Evolutionary conservation across 73 alveolate species (phyloP).

Genomic region (Tetrahymena thermophila): DNA sequence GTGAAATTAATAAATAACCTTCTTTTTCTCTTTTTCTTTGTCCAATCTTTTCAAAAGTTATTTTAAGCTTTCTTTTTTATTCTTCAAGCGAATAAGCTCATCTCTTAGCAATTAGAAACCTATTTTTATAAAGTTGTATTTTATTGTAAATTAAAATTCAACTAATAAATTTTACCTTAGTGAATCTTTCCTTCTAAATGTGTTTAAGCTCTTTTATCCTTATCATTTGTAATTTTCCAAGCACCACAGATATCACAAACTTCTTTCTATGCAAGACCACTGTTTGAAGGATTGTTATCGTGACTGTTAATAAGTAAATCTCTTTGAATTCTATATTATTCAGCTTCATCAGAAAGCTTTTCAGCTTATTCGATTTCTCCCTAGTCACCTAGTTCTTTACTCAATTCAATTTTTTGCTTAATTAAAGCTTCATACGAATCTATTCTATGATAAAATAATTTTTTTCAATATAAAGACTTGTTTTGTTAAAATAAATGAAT

Average conservation of each 20-base stretch:
- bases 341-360: background rate
- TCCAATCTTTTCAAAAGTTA: background rate
- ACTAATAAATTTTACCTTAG: background rate
- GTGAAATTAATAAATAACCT: background rate
- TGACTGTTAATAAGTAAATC: background rate
- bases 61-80: background rate
- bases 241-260: constrained; percentile 1
- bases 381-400: background rate
- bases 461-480: background rate
- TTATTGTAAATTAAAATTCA: no score
- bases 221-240: background rate
- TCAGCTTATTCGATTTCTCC: background rate
- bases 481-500: no score
- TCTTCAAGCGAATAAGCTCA: background rate
- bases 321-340: background rate
- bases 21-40: background rate
- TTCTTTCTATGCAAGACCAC: background rate
- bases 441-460: background rate
- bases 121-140: background rate
- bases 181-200: background rate
- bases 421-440: background rate
- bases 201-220: background rate
- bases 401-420: background rate
- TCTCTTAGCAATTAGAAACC: background rate
- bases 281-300: background rate